Evolutionary conservation across 805 yeast species (phyloP).

Genomic region (Danielia oregonensis): DNA sequence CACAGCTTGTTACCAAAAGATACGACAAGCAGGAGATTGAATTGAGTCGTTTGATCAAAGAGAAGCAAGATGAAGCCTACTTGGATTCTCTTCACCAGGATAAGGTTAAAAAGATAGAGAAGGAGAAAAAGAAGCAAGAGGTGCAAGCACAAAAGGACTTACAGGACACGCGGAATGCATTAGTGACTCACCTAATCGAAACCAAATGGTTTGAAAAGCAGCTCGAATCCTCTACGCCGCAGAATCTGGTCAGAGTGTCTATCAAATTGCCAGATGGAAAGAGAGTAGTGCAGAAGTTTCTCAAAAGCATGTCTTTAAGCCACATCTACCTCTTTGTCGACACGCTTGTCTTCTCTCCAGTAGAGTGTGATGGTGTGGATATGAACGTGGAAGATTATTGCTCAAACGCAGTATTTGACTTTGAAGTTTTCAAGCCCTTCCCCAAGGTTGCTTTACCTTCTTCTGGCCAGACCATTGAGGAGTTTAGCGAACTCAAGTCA

Average conservation of each 20-base stretch:
- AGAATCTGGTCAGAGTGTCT: constrained; percentile 37
- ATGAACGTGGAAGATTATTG: constrained; percentile 19
- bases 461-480: constrained; percentile 9
- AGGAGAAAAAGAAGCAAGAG: constrained; percentile 19
- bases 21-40: constrained; percentile 41
- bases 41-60: constrained; percentile 33
- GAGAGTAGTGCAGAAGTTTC: constrained; percentile 44
- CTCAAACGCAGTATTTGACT: constrained; percentile 25
- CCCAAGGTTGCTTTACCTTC: constrained; percentile 30
- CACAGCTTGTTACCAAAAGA: constrained; percentile 36
- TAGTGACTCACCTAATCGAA: constrained; percentile 15
- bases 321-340: constrained; percentile 53
- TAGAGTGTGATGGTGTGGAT: constrained; percentile 9
- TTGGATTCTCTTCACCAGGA: constrained; percentile 46
- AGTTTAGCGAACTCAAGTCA: constrained; percentile 23
- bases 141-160: constrained; percentile 7
- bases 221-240: constrained; percentile 4
- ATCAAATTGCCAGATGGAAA: constrained; percentile 54
- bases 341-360: constrained; percentile 27
- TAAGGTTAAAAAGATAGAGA: constrained; percentile 47
- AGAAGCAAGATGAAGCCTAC: constrained; percentile 43
- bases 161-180: constrained; percentile 14
- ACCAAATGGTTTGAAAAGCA: constrained; percentile 12
- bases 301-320: constrained; percentile 31
- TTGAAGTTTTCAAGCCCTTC: constrained; percentile 40